phyloP scores from a whole-genome alignment of 306 rosid species.

The Vicia faba region DNA sequence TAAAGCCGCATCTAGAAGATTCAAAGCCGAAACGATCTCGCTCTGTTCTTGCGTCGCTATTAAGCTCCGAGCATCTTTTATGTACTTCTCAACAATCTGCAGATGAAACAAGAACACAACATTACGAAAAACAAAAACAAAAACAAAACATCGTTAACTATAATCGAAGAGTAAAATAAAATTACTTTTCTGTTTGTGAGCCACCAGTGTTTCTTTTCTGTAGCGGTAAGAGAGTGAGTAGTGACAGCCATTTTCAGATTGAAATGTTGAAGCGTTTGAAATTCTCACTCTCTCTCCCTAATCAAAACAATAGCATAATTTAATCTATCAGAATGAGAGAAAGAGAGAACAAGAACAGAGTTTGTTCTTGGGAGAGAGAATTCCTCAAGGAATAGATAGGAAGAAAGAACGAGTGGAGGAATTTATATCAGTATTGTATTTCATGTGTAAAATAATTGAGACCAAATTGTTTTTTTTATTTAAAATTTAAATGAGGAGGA shows the following conservation, averaged over 20 bases:
- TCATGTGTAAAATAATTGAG: conserved; percentile 16
- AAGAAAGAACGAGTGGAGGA: conserved; percentile 35
- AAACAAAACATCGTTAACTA: neutral
- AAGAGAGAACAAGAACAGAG: conserved; percentile 16
- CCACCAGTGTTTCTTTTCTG: conserved; percentile 97
- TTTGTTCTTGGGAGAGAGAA: conserved; percentile 3
- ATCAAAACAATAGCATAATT: conserved; percentile 44
- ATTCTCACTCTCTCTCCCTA: conserved; percentile 23
- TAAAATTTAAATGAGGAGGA: neutral
- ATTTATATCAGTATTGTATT: conserved; percentile 41
- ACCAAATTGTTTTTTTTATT: too few relatives aligned
- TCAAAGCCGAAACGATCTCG: conserved; percentile 68
- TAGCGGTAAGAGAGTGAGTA: conserved; percentile 47
- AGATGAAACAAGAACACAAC: too few relatives aligned
- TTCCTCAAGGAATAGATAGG: conserved; percentile 4
- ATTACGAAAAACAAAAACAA: neutral
- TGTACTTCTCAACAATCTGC: conserved; percentile 77
- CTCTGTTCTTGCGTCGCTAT: conserved; percentile 71
- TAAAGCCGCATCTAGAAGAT: conserved; percentile 79
- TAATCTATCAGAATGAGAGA: conserved; percentile 32
- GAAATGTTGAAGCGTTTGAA: conserved; percentile 34
- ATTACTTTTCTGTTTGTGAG: conserved; percentile 77
- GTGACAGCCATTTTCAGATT: conserved; percentile 56
- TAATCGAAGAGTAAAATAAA: neutral
- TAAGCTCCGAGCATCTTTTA: conserved; percentile 71